Conservation (phyloP, 192 early-diverging fungal species). For the Backusella macrospora region DNA sequence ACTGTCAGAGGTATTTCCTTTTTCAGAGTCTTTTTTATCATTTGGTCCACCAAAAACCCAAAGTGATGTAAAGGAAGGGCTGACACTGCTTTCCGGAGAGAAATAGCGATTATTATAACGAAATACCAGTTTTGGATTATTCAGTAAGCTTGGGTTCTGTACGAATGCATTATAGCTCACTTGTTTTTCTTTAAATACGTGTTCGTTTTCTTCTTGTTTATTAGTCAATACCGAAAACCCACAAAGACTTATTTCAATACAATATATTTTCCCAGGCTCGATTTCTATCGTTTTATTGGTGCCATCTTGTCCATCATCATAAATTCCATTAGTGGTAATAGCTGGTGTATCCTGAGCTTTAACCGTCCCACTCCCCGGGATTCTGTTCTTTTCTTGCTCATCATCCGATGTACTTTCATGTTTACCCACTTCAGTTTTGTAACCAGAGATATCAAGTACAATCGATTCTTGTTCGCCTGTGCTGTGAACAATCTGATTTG, state of each 20-base stretch:
- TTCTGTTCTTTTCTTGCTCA: neutral
- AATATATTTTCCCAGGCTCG: constrained; percentile 40
- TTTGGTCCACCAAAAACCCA: constrained; percentile 49
- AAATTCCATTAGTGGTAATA: neutral
- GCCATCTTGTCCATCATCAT: neutral
- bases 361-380: neutral
- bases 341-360: neutral
- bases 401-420: constrained; percentile 10
- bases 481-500: constrained; percentile 29
- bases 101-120: constrained; percentile 65
- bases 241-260: constrained; percentile 62
- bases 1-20: constrained; percentile 23
- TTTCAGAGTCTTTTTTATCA: constrained; percentile 6
- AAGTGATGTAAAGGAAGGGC: constrained; percentile 61
- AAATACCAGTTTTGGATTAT: constrained; percentile 55
- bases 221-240: constrained; percentile 48
- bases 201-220: constrained; percentile 43
- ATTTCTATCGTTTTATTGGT: constrained; percentile 2
- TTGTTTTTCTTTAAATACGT: constrained; percentile 51
- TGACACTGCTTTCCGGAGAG: constrained; percentile 56
- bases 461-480: constrained; percentile 47
- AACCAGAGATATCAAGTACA: constrained; percentile 56
- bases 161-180: constrained; percentile 60
- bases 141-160: constrained; percentile 55
- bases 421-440: constrained; percentile 43